phyloP scores from a whole-genome alignment of 331 rosid genomes.

The Stylosanthes scabra region DNA sequence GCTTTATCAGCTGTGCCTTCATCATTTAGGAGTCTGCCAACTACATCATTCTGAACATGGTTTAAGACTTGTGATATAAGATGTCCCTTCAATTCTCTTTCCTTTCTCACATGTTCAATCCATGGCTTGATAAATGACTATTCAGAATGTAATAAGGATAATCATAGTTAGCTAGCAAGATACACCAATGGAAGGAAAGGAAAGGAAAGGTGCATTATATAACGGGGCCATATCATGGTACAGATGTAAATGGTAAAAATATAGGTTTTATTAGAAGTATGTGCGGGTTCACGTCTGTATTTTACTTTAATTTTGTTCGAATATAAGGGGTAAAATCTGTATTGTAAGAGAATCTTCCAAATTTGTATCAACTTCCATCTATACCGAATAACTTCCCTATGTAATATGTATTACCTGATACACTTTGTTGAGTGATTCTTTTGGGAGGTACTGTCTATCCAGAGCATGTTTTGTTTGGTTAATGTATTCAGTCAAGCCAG shows the following conservation, averaged over 20 bases:
- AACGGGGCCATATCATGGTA: too few relatives aligned
- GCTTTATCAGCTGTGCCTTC: constrained; percentile 50
- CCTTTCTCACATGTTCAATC: constrained; percentile 52
- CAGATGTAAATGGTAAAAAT: too few relatives aligned
- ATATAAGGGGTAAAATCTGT: too few relatives aligned
- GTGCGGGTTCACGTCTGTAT: background rate
- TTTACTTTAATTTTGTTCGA: too few relatives aligned
- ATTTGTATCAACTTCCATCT: too few relatives aligned
- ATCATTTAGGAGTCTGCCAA: constrained; percentile 37
- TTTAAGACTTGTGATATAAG: constrained; percentile 47
- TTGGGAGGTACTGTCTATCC: constrained; percentile 51
- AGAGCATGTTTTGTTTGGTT: constrained; percentile 52
- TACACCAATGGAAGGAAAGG: background rate
- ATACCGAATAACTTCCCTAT: too few relatives aligned
- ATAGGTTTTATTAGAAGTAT: background rate
- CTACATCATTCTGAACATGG: constrained; percentile 49
- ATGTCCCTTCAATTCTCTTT: constrained; percentile 48
- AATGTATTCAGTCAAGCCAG: constrained; percentile 65
- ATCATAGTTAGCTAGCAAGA: too few relatives aligned
- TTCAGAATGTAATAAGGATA: background rate
- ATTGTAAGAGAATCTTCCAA: too few relatives aligned
- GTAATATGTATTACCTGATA: constrained; percentile 44
- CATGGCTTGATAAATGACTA: constrained; percentile 56
- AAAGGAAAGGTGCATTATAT: too few relatives aligned
- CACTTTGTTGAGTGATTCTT: constrained; percentile 55